Base-by-base conservation (phyloP, 441 rosid genomes). In the Populus hybrid region DNA sequence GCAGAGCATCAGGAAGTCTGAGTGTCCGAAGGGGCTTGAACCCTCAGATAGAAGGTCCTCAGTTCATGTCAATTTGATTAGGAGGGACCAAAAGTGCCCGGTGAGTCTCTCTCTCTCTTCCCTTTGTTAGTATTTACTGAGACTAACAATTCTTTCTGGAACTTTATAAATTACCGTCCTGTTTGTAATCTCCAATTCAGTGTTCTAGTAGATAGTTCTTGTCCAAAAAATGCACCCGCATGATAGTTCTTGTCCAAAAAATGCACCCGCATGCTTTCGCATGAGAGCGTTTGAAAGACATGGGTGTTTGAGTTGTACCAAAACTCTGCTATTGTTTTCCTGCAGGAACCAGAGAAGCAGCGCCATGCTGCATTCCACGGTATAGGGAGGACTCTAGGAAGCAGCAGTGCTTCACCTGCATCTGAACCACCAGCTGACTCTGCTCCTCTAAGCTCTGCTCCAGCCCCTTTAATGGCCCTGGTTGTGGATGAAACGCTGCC, bases 1-100 rank as follows among this genome's bases (percentile, higher is more conserved):
- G 74, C 86, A 95, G 98, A 94, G 99, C 81, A 95, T 95, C 84
- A 86, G 89, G 79, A 95, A 88, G 75, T 95, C 99, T 70, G 98
- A 95, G 87, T 95, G 99, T 80, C 98, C 99, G 5, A 90, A 86
- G 84, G 99, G 92, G 91, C 99, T 95, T 67, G 98, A 92, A 89
- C 96, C 98, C 77, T 91, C 86, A 0, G 96, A 93, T 88, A 85
- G 83, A 79, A 95, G 95, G 83, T 87, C 97, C 7, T 78, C 92
- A 10, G 95, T 95, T 42, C 94, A 91, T 85, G 99, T 94, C 73
- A 95, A 95, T 83, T 86, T 94, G 84, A 91, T 92, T 76, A 88
- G 94, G 84, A 90, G 90, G 84, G 93, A 91, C 16, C 92, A 85
- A 85, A 86, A 89, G 34, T 92, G 88, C 84, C 97, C 94, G 10